Evolutionary conservation across 345 rosid genomes (phyloP).

Genomic region (Ceriops tagal): DNA sequence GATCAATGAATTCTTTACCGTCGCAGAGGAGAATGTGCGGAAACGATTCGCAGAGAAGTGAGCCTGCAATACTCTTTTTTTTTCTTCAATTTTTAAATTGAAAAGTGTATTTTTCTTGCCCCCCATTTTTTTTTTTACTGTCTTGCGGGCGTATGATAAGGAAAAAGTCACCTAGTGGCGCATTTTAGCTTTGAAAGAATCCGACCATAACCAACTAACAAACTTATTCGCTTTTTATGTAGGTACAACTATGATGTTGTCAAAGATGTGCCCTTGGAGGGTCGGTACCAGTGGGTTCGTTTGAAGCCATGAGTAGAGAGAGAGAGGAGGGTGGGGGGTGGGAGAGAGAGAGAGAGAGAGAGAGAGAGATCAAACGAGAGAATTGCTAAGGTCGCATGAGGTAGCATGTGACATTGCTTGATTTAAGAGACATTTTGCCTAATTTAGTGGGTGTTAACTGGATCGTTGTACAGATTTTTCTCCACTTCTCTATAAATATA

Average conservation of each 20-base stretch:
- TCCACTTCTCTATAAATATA: not conserved
- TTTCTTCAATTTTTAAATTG: no score
- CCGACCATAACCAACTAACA: conserved; percentile 42
- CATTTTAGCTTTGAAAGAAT: conserved; percentile 21
- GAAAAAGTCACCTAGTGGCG: conserved; percentile 4
- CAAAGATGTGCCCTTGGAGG: conserved; percentile 62
- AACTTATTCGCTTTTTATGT: conserved; percentile 22
- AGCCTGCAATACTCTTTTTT: conserved; percentile 12
- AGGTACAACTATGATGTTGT: conserved; percentile 76
- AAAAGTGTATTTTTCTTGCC: no score
- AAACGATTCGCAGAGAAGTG: conserved; percentile 51
- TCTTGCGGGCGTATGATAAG: conserved; percentile 42
- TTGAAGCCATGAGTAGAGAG: conserved; percentile 26
- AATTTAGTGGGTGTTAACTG: not conserved
- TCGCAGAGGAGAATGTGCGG: conserved; percentile 37
- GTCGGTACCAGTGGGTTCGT: conserved; percentile 68
- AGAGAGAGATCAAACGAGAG: not conserved
- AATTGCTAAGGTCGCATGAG: conserved; percentile 15
- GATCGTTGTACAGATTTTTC: not conserved
- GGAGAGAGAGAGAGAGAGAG: not conserved
- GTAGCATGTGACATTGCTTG: conserved; percentile 14
- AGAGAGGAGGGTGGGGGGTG: not conserved
- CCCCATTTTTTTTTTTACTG: no score
- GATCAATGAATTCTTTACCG: conserved; percentile 41
- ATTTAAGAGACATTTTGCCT: not conserved